These are phyloP conservation scores for Leishmania tarentolae DNA, from an alignment of 208 protist genomes.

Conservation along the genomic window DNA sequence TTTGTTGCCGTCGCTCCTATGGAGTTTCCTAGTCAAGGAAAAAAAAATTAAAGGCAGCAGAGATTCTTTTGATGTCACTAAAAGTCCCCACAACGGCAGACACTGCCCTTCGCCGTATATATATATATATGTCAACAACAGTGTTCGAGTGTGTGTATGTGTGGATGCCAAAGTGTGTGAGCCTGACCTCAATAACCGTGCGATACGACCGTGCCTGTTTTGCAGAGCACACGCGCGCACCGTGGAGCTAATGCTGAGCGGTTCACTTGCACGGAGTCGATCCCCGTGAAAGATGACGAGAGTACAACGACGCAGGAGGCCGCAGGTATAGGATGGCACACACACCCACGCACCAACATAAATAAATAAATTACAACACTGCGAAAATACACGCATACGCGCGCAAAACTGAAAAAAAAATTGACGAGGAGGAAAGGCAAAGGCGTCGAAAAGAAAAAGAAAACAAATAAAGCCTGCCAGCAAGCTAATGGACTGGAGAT, in stretches of 20 bases:
- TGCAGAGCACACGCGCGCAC: background rate
- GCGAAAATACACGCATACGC: background rate
- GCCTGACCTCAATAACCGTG: background rate
- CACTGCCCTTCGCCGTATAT: background rate
- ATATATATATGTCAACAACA: background rate
- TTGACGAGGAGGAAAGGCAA: background rate
- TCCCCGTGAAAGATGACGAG: background rate
- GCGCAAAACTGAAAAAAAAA: background rate
- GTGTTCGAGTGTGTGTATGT: background rate
- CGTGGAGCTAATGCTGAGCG: background rate
- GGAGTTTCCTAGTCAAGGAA: background rate
- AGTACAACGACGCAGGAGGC: background rate
- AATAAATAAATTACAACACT: background rate
- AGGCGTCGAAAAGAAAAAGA: background rate
- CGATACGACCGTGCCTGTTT: background rate
- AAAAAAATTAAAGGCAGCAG: background rate
- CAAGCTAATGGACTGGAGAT: background rate
- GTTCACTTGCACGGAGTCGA: background rate
- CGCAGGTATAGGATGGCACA: background rate
- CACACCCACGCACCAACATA: background rate
- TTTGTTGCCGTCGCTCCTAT: background rate
- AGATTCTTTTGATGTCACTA: background rate
- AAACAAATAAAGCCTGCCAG: background rate
- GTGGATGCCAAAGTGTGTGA: background rate
- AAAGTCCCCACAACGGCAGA: background rate